These are phyloP conservation scores for Lodderomyces elongisporus DNA, from an alignment of 1,139 yeast species.

Conservation along the genomic window DNA sequence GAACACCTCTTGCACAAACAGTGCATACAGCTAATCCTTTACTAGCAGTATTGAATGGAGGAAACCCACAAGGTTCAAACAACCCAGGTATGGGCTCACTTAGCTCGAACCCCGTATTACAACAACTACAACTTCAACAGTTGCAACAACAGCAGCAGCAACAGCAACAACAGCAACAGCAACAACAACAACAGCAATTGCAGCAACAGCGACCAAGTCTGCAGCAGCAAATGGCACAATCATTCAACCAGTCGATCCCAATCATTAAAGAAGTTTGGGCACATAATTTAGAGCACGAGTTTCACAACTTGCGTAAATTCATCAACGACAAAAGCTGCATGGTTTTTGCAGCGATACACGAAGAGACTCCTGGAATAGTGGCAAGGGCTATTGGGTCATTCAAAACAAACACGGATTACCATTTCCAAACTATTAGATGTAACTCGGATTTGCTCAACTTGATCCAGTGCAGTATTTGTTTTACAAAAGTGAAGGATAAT, in stretches of 20 bases:
- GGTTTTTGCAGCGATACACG: slow-evolving; percentile 66
- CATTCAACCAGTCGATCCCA: slow-evolving; percentile 24
- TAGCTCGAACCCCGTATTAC: slow-evolving; percentile 25
- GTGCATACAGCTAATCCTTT: slow-evolving; percentile 26
- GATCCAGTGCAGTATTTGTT: slow-evolving; percentile 83
- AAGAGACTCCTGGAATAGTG: slow-evolving; percentile 93
- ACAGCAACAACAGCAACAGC: slow-evolving; percentile 15
- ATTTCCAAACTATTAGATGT: slow-evolving; percentile 88
- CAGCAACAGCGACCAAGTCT: slow-evolving; percentile 15
- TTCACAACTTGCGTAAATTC: slow-evolving; percentile 66
- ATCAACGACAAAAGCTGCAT: slow-evolving; percentile 57
- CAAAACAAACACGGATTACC: slow-evolving; percentile 85
- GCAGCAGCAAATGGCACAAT: slow-evolving; percentile 10
- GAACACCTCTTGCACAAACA: slow-evolving; percentile 19
- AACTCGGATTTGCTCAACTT: slow-evolving; percentile 84
- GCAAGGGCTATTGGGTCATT: slow-evolving; percentile 97
- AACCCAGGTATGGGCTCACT: slow-evolving; percentile 2
- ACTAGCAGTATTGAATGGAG: slow-evolving; percentile 35
- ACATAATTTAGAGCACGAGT: slow-evolving; percentile 77
- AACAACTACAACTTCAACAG: slow-evolving; percentile 19
- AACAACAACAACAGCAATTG: slow-evolving; percentile 17
- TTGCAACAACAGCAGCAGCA: slow-evolving; percentile 15
- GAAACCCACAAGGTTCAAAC: slow-evolving; percentile 11
- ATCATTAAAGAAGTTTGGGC: slow-evolving; percentile 75
- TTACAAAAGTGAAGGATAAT: slow-evolving; percentile 64